Evolutionary conservation across 345 rosid species (phyloP), one percentile per base, ranked within the genome.

Genomic region (Salix viminalis): DNA sequence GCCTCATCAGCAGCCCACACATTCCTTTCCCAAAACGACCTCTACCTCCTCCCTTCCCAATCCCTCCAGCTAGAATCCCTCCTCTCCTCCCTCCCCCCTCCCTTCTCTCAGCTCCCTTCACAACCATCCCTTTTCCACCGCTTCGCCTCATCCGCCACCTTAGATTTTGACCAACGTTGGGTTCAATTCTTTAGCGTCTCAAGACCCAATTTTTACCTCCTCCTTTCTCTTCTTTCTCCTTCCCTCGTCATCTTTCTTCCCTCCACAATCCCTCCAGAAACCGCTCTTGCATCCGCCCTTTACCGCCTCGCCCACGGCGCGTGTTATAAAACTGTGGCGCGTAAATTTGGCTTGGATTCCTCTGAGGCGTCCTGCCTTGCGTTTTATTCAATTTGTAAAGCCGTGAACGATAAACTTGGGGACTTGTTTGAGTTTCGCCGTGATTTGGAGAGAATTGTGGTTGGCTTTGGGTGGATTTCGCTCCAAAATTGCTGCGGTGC

Each of bases 401-500:
- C 80, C 1, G 70, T 91, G 15, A 84, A 79, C 48, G 91, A 89
- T 39, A 86, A 79, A 21, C 67, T 91, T 42, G 82, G 88, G 21
- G 66, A 73, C 67, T 67, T 89, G 64, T 75, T 88, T 5, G 88
- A 85, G 71, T 77, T 86, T 13, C 72, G 80, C 48, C 67, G 81
- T 3, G 84, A 86, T 74, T 23, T 76, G 46, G 85, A 79, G 19
- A 83, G 87, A 37, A 87, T 88, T 12, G 72, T 88, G 58, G 84
- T 79, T 54, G 91, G 94, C 32, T 94, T 85, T 36, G 87, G 82
- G 50, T 85, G 88, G 87, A 71, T 70, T 78, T 71, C 87, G 46
- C 84, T 93, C 30, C 94, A 92, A 0, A 93, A 91, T 80, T 93
- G 96, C 56, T 90, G 96, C 14, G 96, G 97, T 42, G 90, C 86